Evolutionary conservation across 2,329 filamentous ascomycete species (phyloP), one percentile per base, ranked within the genome.

Genomic region (Fusarium nelsonii): DNA sequence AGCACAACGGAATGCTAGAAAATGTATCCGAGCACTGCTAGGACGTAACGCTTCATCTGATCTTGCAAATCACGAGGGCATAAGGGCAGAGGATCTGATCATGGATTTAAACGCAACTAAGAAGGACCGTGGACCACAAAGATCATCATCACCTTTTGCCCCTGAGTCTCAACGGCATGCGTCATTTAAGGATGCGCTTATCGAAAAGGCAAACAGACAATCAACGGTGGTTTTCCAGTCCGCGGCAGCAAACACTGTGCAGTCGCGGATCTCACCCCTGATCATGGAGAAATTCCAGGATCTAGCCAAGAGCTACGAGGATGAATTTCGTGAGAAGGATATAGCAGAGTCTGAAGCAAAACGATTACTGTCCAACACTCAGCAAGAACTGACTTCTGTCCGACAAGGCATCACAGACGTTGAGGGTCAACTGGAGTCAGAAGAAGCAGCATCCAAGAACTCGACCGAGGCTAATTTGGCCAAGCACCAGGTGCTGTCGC

Each of bases 41-140:
- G 90, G 89, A 34, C 91, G 95, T 51, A 93, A 94, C 63, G 94
- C 94, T 5, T 89, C 90, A 4, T 92, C 93, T 1, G 90, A 97
- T 74, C 91, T 98, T 55, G 85, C 88, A 20, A 99, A 98, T 77
- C 84, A 89, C 54, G 88, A 93, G 58, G 93, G 94, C 30, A 86
- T 97, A 66, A 92, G 92, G 1, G 94, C 94, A 12, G 92, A 97
- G 73, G 91, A 95, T 68, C 84, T 97, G 53, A 93, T 97, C 72
- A 90, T 92, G 75, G 85, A 90, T 63, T 78, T 91, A 37, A 96
- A 97, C 64, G 89, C 89, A 1, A 85, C 85, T 2, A 85, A 89
- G 79, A 88, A 91, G 65, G 87, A 91, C 51, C 87, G 90, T 55
- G 84, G 86, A 8, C 90, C 90, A 14, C 88, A 92, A 63, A 85